Base-by-base conservation (phyloP, 2,329 filamentous ascomycete genomes). In the Colletotrichum cereale region DNA sequence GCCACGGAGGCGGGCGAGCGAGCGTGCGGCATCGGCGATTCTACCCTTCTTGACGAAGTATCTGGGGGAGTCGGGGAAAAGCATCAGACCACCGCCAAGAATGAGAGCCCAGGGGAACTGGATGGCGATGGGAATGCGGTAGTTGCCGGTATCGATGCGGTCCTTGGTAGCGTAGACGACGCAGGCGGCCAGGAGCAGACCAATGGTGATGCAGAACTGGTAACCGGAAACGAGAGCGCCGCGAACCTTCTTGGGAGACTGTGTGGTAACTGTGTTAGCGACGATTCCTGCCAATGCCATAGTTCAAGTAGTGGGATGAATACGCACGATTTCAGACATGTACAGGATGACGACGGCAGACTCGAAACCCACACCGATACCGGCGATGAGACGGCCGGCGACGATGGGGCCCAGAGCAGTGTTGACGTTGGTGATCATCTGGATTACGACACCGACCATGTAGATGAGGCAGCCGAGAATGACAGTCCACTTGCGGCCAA, bases 11-110 rank as follows among this genome's bases (percentile, higher is more conserved):
- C 86, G 88, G 68, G 88, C 82, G 8, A 97, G 87, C 16, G 89
- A 84, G 1, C 82, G 73, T 71, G 90, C 87, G 42, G 94, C 94
- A 67, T 86, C 79, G 52, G 91, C 89, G 63, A 94, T 85, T 73
- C 90, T 84, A 67, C 92, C 92, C 81, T 90, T 91, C 86, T 93
- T 94, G 83, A 97, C 92, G 78, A 89, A 96, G 87, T 91, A 97
- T 78, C 94, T 92, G 61, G 94, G 94, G 0, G 93, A 96, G 81
- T 97, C 94, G 70, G 94, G 94, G 10, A 97, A 90, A 78, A 94
- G 82, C 75, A 95, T 81, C 36, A 97, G 88, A 78, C 94, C 94
- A 58, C 77, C 79, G 44, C 83, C 93, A 26, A 97, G 90, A 74
- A 97, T 91, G 50, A 95, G 34, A 60, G 92, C 93, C 92, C 93